phyloP scores from a whole-genome alignment of 768 basidiomycete genomes.

The Xerocomus brunneocitrinus region DNA sequence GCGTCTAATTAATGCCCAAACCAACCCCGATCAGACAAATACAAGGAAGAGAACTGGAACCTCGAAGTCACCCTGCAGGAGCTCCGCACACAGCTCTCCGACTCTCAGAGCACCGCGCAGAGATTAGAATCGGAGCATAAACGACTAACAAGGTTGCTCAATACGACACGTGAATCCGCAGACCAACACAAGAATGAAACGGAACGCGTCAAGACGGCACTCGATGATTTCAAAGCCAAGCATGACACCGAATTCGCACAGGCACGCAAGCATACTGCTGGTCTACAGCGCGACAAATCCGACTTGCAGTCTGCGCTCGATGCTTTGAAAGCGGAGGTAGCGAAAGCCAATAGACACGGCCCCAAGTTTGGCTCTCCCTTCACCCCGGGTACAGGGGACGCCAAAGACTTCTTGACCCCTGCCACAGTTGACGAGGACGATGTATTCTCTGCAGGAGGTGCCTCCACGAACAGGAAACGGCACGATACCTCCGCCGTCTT shows the following conservation, averaged over 20 bases:
- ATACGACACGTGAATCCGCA: conserved; percentile 63
- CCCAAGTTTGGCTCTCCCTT: conserved; percentile 68
- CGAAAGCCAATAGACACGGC: conserved; percentile 53
- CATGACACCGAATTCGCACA: conserved; percentile 95
- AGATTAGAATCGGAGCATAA: conserved; percentile 82
- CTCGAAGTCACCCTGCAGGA: conserved; percentile 92
- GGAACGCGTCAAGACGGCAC: conserved; percentile 58
- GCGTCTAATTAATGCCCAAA: not conserved
- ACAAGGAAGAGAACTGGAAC: conserved; percentile 99
- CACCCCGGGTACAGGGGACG: conserved; percentile 54
- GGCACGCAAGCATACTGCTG: conserved; percentile 81
- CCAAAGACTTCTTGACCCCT: conserved; percentile 53
- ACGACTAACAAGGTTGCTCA: conserved; percentile 70
- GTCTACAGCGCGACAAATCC: conserved; percentile 85
- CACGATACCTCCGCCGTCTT: conserved; percentile 47
- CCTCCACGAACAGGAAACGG: conserved; percentile 58
- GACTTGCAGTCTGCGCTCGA: conserved; percentile 85
- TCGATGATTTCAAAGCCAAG: conserved; percentile 78
- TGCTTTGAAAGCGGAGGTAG: conserved; percentile 64
- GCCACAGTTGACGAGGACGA: conserved; percentile 55
- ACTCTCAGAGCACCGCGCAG: conserved; percentile 58
- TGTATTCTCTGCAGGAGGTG: conserved; percentile 59
- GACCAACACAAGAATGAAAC: conserved; percentile 87
- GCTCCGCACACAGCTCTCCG: conserved; percentile 62
- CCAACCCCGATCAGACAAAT: conserved; percentile 59